Evolutionary conservation across 257 asterid genomes (phyloP), one percentile per base, ranked within the genome.

Genomic region (Cynanchum wilfordii): DNA sequence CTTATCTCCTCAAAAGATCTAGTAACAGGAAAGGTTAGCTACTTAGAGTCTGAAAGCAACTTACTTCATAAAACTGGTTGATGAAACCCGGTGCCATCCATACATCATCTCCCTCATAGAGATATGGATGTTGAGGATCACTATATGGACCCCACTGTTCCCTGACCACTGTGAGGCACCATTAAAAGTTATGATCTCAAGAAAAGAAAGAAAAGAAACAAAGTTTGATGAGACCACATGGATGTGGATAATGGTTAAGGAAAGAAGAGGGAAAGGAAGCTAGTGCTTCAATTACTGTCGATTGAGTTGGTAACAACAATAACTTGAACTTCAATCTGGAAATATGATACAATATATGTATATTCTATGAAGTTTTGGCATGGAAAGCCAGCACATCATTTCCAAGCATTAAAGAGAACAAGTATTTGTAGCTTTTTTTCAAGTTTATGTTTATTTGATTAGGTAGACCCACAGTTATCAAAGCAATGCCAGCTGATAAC

Each of bases 11-110:
- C 24, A 44, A 30, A 9, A 19, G 59, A 17, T 52, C 42, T 59
- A 66, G 29, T 19, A 73, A 47, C 24, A 66, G 55, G 69, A 70
- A 20, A 55, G 24, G 45, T 25, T 11, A 30, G 3, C 54, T 33
- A 54, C 20, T 59, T 38, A 24, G n/a, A 25, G 45, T 13, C 40
- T 62, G 56, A 24, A 66, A 72, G 42, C 24, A 30, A 73, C 80
- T 79, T 83, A 95, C 99, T 77, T 92, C 98, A 66, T 95, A 90
- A 82, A 95, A 95, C 71, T 95, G 99, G 79, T 95, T 92, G 84
- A 95, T 87, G 86, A 95, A 95, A 78, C 99, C 99, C 25, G 99
- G 99, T 65, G 99, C 99, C 99, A 95, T 95, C 99, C 99, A 95
- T 74, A 90, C 96, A 79, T 95, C 99, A 19, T 95, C 99, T 79